Evolutionary conservation across 108 stramenopile species (phyloP).

Genomic region (Hondaea fermentalgiana): DNA sequence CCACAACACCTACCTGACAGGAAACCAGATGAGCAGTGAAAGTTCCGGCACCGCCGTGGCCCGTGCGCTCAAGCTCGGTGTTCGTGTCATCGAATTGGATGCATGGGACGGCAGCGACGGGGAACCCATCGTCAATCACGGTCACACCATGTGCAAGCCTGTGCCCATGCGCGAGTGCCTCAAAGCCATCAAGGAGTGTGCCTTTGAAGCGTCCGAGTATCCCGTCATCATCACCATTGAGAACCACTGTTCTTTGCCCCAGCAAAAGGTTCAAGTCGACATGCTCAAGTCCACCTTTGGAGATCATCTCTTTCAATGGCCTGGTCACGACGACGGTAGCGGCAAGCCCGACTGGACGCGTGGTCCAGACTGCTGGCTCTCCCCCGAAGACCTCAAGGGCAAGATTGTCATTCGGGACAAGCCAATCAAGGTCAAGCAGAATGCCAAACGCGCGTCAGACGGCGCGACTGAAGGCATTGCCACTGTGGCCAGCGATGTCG

Average conservation of each 20-base stretch:
- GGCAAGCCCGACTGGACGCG: conserved; percentile 24
- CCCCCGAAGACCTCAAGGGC: conserved; percentile 63
- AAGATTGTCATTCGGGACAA: conserved; percentile 19
- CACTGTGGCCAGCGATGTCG: not conserved
- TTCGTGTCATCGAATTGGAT: conserved; percentile 91
- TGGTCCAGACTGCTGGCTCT: conserved; percentile 43
- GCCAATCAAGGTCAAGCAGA: not conserved
- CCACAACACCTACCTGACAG: conserved; percentile 93
- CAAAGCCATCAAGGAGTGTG: conserved; percentile 54
- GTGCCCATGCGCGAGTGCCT: conserved; percentile 68
- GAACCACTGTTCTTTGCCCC: conserved; percentile 78
- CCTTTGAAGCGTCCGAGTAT: conserved; percentile 46
- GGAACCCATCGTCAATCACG: conserved; percentile 77
- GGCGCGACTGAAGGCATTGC: not conserved
- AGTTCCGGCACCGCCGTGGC: conserved; percentile 66
- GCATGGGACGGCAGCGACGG: conserved; percentile 75
- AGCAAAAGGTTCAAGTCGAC: conserved; percentile 69
- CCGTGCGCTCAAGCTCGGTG: conserved; percentile 67
- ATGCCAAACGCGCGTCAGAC: not conserved
- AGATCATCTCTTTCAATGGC: conserved; percentile 56
- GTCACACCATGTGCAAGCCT: conserved; percentile 75
- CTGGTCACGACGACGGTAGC: conserved; percentile 33
- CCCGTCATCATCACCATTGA: conserved; percentile 90
- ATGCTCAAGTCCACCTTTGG: conserved; percentile 49
- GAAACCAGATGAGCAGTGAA: conserved; percentile 71